Base-by-base conservation (phyloP, 1,139 yeast genomes). In the Lodderomyces parapsilosis region DNA sequence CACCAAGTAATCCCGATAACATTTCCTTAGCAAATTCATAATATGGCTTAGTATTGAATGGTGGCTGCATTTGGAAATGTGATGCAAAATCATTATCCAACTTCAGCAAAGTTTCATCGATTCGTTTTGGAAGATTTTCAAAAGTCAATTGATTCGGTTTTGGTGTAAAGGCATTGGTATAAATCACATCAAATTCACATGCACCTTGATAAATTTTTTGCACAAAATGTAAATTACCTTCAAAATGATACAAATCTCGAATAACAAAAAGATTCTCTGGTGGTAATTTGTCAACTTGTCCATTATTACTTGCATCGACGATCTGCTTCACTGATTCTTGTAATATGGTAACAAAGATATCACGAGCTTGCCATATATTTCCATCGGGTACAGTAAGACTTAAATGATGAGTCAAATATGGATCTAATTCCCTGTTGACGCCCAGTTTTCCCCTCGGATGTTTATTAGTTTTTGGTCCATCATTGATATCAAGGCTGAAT, bases 1-100 rank as follows among this genome's bases (percentile, higher is more conserved):
- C 98, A 11, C 98, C 99, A 43, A 89, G 64, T 39, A 93, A 69
- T 40, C 93, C 93, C 0, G 97, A 86, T 14, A 93, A 60, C 34
- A 89, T 68, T 53, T 87, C 93, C 53, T 86, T 74, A 2, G 91
- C 96, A 65, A 93, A 91, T 8, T 57, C 55, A 24, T 63, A 56
- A 56, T 81, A 74, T 46, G 76, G 66, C 10, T 60, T 56, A 7
- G 59, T 59, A 42, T 72, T 60, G 56, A 78, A 86, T 1, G 94
- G 94, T 1, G 75, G 61, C 20, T 66, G 61, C 18, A 89, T 68
- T 23, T 72, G 64, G 56, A 86, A 87, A 17, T 76, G 68, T 10
- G 58, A 51, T 4, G 71, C 58, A 54, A 90, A 90, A 54, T 81
- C 86, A 1, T 55, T 49, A 43, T 82, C 78, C 51, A 89, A 75